These are phyloP conservation scores for Pseudogymnoascus sp. DNA, from an alignment of 2,329 filamentous ascomycete species.

Conservation along the genomic window DNA sequence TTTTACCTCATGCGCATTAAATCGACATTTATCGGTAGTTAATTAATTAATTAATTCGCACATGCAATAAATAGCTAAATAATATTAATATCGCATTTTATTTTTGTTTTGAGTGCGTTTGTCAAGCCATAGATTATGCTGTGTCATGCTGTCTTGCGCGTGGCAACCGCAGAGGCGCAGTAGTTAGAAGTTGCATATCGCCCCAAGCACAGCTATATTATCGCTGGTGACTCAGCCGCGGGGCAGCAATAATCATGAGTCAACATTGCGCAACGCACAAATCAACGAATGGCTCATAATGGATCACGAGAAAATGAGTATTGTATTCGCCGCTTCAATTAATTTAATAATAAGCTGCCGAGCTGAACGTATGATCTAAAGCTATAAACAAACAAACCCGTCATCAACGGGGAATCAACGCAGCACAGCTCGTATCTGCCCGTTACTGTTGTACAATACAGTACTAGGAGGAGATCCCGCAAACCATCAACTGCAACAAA, in stretches of 20 bases:
- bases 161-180: slow-evolving; percentile 22
- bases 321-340: not conserved
- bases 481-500: not conserved
- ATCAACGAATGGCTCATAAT: slow-evolving; percentile 21
- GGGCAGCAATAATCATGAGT: slow-evolving; percentile 1
- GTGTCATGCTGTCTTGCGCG: slow-evolving; percentile 16
- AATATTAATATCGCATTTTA: slow-evolving; percentile 5
- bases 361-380: not conserved
- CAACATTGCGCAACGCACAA: slow-evolving; percentile 11
- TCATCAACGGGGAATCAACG: not conserved
- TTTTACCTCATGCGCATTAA: not conserved
- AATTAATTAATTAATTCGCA: not conserved
- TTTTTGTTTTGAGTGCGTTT: slow-evolving; percentile 6
- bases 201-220: slow-evolving; percentile 20
- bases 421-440: slow-evolving; percentile 3
- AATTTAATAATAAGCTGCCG: slow-evolving; percentile 4
- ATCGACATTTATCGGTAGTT: not conserved
- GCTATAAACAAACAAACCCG: not conserved
- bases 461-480: not conserved
- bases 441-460: not conserved
- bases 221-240: slow-evolving; percentile 2
- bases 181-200: not conserved
- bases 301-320: slow-evolving; percentile 8
- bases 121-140: not conserved
- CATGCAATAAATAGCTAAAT: not conserved